Evolutionary conservation across 2,329 filamentous ascomycete species (phyloP).

Genomic region (Chaetomium olivaceum): DNA sequence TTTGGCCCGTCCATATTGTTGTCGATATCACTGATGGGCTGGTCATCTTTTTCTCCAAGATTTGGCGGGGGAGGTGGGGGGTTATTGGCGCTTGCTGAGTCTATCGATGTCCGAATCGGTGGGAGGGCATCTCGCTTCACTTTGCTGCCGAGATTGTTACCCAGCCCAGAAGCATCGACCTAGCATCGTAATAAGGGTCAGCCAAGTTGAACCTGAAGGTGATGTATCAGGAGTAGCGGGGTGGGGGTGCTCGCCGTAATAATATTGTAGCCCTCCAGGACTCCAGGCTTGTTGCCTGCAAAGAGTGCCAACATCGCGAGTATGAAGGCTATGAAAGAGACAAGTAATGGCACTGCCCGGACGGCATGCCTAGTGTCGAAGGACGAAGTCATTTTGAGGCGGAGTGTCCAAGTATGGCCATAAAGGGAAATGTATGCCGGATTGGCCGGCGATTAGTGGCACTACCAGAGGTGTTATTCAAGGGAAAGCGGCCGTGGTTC

Average conservation of each 20-base stretch:
- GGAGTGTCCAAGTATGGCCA: neutral
- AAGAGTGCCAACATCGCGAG: constrained; percentile 28
- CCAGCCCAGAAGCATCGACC: constrained; percentile 29
- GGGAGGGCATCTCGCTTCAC: neutral
- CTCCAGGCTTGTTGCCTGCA: constrained; percentile 25
- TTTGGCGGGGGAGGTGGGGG: constrained; percentile 9
- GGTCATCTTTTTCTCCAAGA: constrained; percentile 12
- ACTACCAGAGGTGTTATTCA: neutral
- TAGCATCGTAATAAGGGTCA: neutral
- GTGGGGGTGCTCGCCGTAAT: constrained; percentile 19
- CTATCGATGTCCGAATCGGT: too few relatives aligned
- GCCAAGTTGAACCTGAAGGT: neutral
- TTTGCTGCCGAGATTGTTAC: constrained; percentile 16
- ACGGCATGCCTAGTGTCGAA: neutral
- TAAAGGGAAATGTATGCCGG: neutral
- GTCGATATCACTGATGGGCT: constrained; percentile 18
- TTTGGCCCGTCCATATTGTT: constrained; percentile 14
- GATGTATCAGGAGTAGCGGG: neutral
- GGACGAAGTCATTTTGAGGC: neutral
- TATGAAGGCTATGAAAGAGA: constrained; percentile 25
- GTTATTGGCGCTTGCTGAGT: too few relatives aligned
- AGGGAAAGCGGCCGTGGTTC: neutral
- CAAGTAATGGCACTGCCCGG: constrained; percentile 3
- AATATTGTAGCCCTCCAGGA: constrained; percentile 28
- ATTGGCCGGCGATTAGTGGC: too few relatives aligned